phyloP scores from a whole-genome alignment of 495 filamentous ascomycete species.

The Coniosporium apollinis region DNA sequence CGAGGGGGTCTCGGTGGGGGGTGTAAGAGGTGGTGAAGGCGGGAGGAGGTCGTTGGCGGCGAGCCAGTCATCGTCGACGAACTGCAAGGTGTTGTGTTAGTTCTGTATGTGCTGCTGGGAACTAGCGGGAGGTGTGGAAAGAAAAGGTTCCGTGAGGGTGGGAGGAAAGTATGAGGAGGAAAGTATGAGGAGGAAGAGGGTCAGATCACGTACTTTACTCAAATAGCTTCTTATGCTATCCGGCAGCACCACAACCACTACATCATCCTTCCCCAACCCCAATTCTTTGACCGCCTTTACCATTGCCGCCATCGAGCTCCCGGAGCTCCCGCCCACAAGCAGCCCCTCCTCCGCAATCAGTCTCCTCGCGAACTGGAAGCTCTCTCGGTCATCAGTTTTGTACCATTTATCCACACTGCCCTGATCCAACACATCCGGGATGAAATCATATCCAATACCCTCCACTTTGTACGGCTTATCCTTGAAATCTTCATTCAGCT shows the following conservation, averaged over 20 bases:
- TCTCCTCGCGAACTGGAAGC: constrained; percentile 73
- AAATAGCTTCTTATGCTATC: constrained; percentile 96
- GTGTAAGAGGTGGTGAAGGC: constrained; percentile 33
- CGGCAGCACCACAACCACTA: constrained; percentile 78
- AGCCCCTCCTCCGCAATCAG: constrained; percentile 91
- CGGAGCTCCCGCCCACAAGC: constrained; percentile 85
- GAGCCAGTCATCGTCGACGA: constrained; percentile 96
- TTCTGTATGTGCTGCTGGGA: neutral
- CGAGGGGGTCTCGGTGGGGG: constrained; percentile 30
- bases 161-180: no score
- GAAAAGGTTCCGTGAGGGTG: no score
- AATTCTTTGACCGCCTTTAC: constrained; percentile 62
- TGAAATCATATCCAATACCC: constrained; percentile 97
- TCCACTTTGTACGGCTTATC: constrained; percentile 93
- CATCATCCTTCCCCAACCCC: constrained; percentile 53
- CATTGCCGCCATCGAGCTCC: constrained; percentile 79
- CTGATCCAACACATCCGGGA: constrained; percentile 82
- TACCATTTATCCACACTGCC: constrained; percentile 83
- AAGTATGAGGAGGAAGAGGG: no score
- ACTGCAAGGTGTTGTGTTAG: constrained; percentile 37
- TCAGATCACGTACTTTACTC: constrained; percentile 51
- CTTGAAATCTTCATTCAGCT: constrained; percentile 57
- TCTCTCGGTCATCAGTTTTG: constrained; percentile 87
- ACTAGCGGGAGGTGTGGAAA: no score
- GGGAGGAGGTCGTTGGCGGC: constrained; percentile 81